phyloP scores from a whole-genome alignment of 768 basidiomycete genomes.

The Rhizopogon vinicolor region DNA sequence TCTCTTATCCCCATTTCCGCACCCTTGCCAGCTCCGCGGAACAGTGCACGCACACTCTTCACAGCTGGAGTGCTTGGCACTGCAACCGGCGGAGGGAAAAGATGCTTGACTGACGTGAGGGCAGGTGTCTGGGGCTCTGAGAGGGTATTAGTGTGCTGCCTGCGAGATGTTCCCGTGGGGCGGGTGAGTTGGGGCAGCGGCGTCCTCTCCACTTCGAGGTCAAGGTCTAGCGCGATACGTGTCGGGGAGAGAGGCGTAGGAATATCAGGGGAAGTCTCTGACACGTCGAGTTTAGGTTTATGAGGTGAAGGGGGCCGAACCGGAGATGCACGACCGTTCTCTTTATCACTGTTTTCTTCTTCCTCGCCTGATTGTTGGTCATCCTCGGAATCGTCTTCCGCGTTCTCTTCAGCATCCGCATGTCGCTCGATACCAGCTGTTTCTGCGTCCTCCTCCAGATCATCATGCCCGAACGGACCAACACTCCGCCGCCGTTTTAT shows the following conservation, averaged over 20 bases:
- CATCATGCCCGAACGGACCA: slow-evolving; percentile 14
- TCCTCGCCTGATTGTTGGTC: not conserved
- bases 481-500: slow-evolving; percentile 25
- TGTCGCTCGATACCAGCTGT: slow-evolving; percentile 22
- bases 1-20: slow-evolving; percentile 23
- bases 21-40: slow-evolving; percentile 12
- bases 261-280: slow-evolving; percentile 13
- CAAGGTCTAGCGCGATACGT: not conserved
- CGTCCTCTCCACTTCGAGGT: not conserved
- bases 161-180: not conserved
- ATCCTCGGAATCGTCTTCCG: slow-evolving; percentile 9
- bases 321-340: slow-evolving; percentile 3
- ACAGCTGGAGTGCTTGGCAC: slow-evolving; percentile 18
- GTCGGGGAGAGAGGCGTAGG: slow-evolving; percentile 1
- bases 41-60: slow-evolving; percentile 28
- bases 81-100: slow-evolving; percentile 17
- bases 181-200: slow-evolving; percentile 1
- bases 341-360: slow-evolving; percentile 8
- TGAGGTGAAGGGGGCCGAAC: too few species aligned
- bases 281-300: not conserved
- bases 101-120: slow-evolving; percentile 26
- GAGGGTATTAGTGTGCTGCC: not conserved
- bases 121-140: slow-evolving; percentile 20
- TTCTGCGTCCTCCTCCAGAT: slow-evolving; percentile 39
- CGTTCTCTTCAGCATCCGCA: slow-evolving; percentile 35